Conservation (phyloP, 176 grass and related monocot genomes). For the sorghum (Sorghum bicolor) region Sorghum_bicolor_NCBIv3 NC_012875.2:49023501-49024000, state of each 20-base stretch:
- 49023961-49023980: slow-evolving; percentile 37
- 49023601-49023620: slow-evolving; percentile 42
- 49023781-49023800: background rate
- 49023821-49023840: no score
- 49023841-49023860: no score
- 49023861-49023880: no score
- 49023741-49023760: no score
- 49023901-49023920: slow-evolving; percentile 56
- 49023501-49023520: slow-evolving; percentile 35
- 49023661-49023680: slow-evolving; percentile 37
- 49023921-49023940: slow-evolving; percentile 44
- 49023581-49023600: slow-evolving; percentile 26
- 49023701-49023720: background rate
- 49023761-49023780: no score
- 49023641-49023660: slow-evolving; percentile 68
- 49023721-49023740: background rate
- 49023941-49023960: slow-evolving; percentile 41
- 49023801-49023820: no score
- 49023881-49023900: slow-evolving; percentile 62
- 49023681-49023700: background rate
- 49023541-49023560: slow-evolving; percentile 40
- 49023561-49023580: slow-evolving; percentile 38
- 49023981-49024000: slow-evolving; percentile 31
- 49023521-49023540: slow-evolving; percentile 60
- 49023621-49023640: slow-evolving; percentile 65